These are phyloP conservation scores for Bisporella sp. DNA, from an alignment of 2,329 filamentous ascomycete species.

Conservation along the genomic window DNA sequence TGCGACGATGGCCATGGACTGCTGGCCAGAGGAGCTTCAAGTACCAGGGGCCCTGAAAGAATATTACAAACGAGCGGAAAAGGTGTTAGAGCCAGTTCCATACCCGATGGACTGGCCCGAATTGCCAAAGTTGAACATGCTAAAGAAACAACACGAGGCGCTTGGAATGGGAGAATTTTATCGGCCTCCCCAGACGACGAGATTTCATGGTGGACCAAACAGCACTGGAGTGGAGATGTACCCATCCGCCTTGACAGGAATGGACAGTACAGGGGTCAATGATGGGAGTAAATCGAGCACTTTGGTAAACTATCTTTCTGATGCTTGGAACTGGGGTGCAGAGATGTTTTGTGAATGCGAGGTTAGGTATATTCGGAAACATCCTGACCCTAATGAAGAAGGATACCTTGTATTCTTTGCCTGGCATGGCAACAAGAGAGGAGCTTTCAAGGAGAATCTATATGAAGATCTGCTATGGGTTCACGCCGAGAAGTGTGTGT, in stretches of 20 bases:
- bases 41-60: slow-evolving; percentile 35
- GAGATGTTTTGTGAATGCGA: slow-evolving; percentile 66
- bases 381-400: slow-evolving; percentile 32
- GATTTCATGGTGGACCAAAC: slow-evolving; percentile 54
- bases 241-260: slow-evolving; percentile 50
- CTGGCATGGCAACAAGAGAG: slow-evolving; percentile 54
- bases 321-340: slow-evolving; percentile 67
- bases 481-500: slow-evolving; percentile 56
- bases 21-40: slow-evolving; percentile 54
- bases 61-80: slow-evolving; percentile 49
- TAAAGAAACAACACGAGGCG: slow-evolving; percentile 48
- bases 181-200: slow-evolving; percentile 53
- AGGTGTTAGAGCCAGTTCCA: slow-evolving; percentile 49
- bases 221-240: slow-evolving; percentile 58
- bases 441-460: slow-evolving; percentile 45
- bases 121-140: slow-evolving; percentile 49
- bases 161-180: slow-evolving; percentile 49
- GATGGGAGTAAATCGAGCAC: slow-evolving; percentile 63
- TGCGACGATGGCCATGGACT: slow-evolving; percentile 42
- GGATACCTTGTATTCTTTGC: slow-evolving; percentile 60
- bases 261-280: slow-evolving; percentile 58
- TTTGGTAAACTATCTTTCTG: slow-evolving; percentile 58
- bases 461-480: slow-evolving; percentile 60
- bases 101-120: slow-evolving; percentile 53
- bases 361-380: slow-evolving; percentile 54